Percentiles rank a stretch among this genome's conserved stretches.
Evolutionary conservation across 164 flowering plant genomes (phyloP).

Genomic region (Piper longum): DNA sequence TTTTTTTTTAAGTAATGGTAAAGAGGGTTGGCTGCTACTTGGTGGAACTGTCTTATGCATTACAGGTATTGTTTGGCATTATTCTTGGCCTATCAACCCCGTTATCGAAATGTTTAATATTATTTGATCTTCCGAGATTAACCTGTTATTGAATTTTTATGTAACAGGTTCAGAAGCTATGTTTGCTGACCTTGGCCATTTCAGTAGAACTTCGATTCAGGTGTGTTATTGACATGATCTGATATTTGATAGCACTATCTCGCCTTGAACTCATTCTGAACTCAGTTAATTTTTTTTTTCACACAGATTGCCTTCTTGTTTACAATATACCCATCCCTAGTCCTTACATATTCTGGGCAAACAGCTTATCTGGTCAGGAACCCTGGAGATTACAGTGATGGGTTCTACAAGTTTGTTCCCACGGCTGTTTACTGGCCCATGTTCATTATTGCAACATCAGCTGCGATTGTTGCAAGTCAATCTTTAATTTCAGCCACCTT

Average conservation of each 20-base stretch:
- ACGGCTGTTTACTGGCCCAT: constrained; percentile 59
- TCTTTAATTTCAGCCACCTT: constrained; percentile 81
- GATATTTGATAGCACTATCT: not conserved
- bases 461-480: constrained; percentile 83
- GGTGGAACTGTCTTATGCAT: constrained; percentile 76
- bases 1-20: constrained; percentile 57
- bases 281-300: not conserved
- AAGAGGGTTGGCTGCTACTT: constrained; percentile 69
- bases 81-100: not conserved
- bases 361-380: constrained; percentile 73
- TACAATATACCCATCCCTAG: constrained; percentile 70
- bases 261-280: not conserved
- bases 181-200: constrained; percentile 91
- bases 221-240: constrained; percentile 12
- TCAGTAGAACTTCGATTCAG: constrained; percentile 61
- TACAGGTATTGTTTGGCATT: constrained; percentile 34
- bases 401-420: constrained; percentile 79
- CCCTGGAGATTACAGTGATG: constrained; percentile 57
- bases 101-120: no score
- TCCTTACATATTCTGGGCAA: constrained; percentile 81
- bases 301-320: constrained; percentile 61
- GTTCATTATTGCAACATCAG: constrained; percentile 50
- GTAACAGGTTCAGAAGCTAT: constrained; percentile 70
- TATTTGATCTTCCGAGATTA: no score
- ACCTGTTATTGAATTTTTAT: not conserved